Evolutionary conservation across 2,329 filamentous ascomycete species (phyloP), one percentile per base, ranked within the genome.

Genomic region (Fusarium torreyae): DNA sequence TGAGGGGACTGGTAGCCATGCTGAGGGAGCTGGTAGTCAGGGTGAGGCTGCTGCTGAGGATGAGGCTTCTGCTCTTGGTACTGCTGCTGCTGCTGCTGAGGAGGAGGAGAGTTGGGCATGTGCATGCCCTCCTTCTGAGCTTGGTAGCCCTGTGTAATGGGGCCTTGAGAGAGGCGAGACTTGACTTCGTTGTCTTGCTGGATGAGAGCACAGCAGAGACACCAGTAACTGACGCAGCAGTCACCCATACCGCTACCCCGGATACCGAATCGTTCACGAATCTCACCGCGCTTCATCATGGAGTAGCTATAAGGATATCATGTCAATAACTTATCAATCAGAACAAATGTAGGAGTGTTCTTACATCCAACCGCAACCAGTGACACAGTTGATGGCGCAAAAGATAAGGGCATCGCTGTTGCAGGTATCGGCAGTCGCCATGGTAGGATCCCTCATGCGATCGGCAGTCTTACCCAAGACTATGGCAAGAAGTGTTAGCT

Each of bases 181-280:
- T 74, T 72, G 67, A 84, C 82, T 72, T 89, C 87, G 69, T 87
- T 87, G 60, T 89, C 86, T 57, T 88, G 82, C 79, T 90, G 88
- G 66, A 88, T 81, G 59, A 88, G 76, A 7, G 82, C 80, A 72
- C 87, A 89, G 81, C 86, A 88, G 36, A 80, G 75, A 75, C 87
- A 89, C 79, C 83, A 89, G 76, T 79, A 88, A 15, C 83, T 78
- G n/a, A 78, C 75, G 69, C 83, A 84, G 77, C 82, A 89, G 74
- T 89, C 87, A 34, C 76, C 76, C 60, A 75, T 76, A 38, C 80
- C 80, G 48, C 78, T 80, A 36, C 87, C 87, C 45, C 84, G 76
- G 72, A 89, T 88, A 68, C 81, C 81, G 77, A 86, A 88, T 40
- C 79, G 81, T 55, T 85, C 78, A 49, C 87, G 84, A 68, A 89